Percentiles rank a stretch among this genome's conserved stretches.
Evolutionary conservation across 2,329 filamentous ascomycete genomes (phyloP).

Genomic region (Penicillium sp.): DNA sequence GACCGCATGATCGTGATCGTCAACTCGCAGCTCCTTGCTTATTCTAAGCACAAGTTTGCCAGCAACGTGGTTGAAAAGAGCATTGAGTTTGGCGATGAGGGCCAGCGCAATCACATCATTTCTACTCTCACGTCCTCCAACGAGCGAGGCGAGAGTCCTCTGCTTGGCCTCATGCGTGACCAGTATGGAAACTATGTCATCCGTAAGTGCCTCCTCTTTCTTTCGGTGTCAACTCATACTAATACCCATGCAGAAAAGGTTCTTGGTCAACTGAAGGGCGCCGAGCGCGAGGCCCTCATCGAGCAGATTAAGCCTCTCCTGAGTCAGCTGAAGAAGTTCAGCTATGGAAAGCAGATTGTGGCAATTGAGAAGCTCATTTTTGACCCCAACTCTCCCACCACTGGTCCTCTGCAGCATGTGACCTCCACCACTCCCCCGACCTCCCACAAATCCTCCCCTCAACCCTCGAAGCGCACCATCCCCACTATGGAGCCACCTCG

Average conservation of each 20-base stretch:
- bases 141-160: constrained; percentile 65
- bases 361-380: constrained; percentile 60
- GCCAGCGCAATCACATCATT: constrained; percentile 69
- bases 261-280: constrained; percentile 60
- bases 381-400: constrained; percentile 28
- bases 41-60: constrained; percentile 93
- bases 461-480: constrained; percentile 34
- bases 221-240: constrained; percentile 16
- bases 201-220: constrained; percentile 60
- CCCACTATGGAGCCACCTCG: constrained; percentile 39
- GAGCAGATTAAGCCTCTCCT: constrained; percentile 65
- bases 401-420: constrained; percentile 28
- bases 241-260: constrained; percentile 67
- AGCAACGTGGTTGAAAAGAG: constrained; percentile 98
- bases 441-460: constrained; percentile 41
- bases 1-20: constrained; percentile 71
- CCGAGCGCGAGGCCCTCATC: constrained; percentile 59
- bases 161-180: constrained; percentile 80
- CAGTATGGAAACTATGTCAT: constrained; percentile 96
- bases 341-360: constrained; percentile 64
- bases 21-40: constrained; percentile 65
- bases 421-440: constrained; percentile 39
- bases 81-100: constrained; percentile 66
- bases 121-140: constrained; percentile 59
- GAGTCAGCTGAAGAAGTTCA: constrained; percentile 60